Evolutionary conservation across 2,329 filamentous ascomycete genomes (phyloP).

Genomic region (Fusarium transvaalense): DNA sequence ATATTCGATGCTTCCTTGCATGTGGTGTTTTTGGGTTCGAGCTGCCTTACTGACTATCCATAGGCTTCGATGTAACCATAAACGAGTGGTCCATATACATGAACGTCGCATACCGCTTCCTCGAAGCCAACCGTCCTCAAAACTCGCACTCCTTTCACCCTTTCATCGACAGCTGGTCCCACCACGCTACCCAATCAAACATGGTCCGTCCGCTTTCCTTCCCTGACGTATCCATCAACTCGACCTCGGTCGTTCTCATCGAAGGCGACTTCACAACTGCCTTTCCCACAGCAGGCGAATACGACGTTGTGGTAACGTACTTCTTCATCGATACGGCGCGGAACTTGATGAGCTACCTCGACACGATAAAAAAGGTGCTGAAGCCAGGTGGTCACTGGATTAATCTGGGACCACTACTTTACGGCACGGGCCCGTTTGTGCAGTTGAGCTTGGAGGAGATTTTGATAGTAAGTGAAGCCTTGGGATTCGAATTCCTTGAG

Average conservation of each 20-base stretch:
- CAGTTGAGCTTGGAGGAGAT: constrained; percentile 69
- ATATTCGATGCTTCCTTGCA: accelerated
- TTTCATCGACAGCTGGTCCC: constrained; percentile 68
- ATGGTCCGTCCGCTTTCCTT: constrained; percentile 61
- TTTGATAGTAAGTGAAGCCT: constrained; percentile 58
- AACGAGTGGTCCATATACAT: constrained; percentile 72
- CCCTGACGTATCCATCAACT: constrained; percentile 56
- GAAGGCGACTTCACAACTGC: constrained; percentile 69
- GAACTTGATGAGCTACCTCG: constrained; percentile 67
- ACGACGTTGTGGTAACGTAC: constrained; percentile 66
- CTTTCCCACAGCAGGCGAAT: constrained; percentile 52
- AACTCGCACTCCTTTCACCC: constrained; percentile 58
- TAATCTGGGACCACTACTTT: constrained; percentile 68
- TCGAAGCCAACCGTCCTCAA: constrained; percentile 52
- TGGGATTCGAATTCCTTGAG: constrained; percentile 66
- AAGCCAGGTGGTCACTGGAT: constrained; percentile 65
- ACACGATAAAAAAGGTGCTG: constrained; percentile 64
- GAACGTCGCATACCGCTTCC: constrained; percentile 65
- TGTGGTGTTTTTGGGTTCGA: too few species aligned
- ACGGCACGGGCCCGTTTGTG: constrained; percentile 66
- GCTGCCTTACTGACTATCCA: background rate
- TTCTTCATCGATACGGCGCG: constrained; percentile 73
- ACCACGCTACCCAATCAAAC: constrained; percentile 62
- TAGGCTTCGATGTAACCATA: constrained; percentile 64
- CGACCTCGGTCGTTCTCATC: constrained; percentile 58